These are phyloP conservation scores for Teunomyces tritomae DNA, from an alignment of 805 yeast genomes.

Conservation along the genomic window DNA sequence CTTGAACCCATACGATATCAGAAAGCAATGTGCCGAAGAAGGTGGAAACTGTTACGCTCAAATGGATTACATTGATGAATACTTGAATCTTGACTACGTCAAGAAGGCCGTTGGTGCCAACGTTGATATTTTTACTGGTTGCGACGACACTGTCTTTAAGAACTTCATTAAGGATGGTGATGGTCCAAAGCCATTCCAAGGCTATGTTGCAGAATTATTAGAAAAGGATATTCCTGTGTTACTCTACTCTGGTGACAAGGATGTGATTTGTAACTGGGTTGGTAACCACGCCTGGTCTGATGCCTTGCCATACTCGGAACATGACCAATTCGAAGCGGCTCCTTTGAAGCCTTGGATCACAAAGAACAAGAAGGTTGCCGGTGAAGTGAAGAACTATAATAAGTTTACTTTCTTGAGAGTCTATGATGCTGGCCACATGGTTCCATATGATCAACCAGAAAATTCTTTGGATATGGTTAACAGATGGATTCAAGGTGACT, in stretches of 20 bases:
- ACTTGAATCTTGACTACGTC: conserved; percentile 53
- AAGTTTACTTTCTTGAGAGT: conserved; percentile 79
- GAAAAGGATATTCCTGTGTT: conserved; percentile 40
- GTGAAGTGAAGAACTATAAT: conserved; percentile 72
- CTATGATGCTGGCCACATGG: conserved; percentile 95
- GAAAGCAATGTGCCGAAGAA: conserved; percentile 48
- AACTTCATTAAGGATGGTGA: conserved; percentile 60
- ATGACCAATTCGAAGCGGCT: conserved; percentile 15
- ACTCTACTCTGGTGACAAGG: conserved; percentile 46
- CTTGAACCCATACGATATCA: conserved; percentile 63
- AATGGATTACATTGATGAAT: conserved; percentile 48
- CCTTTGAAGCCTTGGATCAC: conserved; percentile 19
- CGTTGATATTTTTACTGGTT: conserved; percentile 42
- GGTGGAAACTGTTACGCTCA: conserved; percentile 53
- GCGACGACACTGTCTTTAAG: conserved; percentile 49
- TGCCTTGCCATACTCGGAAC: conserved; percentile 19
- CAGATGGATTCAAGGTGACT: conserved; percentile 79
- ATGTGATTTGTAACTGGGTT: conserved; percentile 45
- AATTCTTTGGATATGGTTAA: conserved; percentile 76
- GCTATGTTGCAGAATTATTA: conserved; percentile 45
- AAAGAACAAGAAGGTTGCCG: conserved; percentile 37
- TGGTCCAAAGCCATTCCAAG: conserved; percentile 70
- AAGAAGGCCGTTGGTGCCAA: conserved; percentile 58
- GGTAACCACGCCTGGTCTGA: conserved; percentile 42
- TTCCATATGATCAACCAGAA: conserved; percentile 85